These are phyloP conservation scores for Hyaloscypha hepaticicola DNA, from an alignment of 495 filamentous ascomycete genomes.

Conservation along the genomic window DNA sequence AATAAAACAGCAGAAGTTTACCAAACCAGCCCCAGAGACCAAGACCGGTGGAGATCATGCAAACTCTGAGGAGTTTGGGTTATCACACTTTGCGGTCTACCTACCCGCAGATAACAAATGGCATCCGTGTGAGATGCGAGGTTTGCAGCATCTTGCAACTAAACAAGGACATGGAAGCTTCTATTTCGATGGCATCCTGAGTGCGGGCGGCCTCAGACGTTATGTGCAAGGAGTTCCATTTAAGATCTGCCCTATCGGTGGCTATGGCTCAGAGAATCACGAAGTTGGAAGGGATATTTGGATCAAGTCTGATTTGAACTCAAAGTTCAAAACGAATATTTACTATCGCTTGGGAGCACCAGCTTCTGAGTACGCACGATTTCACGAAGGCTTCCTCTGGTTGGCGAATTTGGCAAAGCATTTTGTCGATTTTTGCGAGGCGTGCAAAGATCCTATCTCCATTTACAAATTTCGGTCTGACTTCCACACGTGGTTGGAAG, in stretches of 20 bases:
- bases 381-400: slow-evolving; percentile 62
- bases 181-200: slow-evolving; percentile 61
- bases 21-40: not conserved
- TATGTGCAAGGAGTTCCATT: slow-evolving; percentile 59
- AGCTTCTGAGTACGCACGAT: slow-evolving; percentile 55
- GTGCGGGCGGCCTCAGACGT: slow-evolving; percentile 37
- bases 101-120: slow-evolving; percentile 27
- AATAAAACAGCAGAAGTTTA: not conserved
- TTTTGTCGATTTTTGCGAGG: slow-evolving; percentile 59
- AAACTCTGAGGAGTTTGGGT: slow-evolving; percentile 18
- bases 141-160: slow-evolving; percentile 49
- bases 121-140: slow-evolving; percentile 47
- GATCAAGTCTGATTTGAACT: slow-evolving; percentile 52
- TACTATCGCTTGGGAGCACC: slow-evolving; percentile 63
- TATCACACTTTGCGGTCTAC: slow-evolving; percentile 17
- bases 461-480: slow-evolving; percentile 51
- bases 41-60: not conserved
- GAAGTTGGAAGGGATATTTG: slow-evolving; percentile 55
- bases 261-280: slow-evolving; percentile 53
- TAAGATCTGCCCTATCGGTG: slow-evolving; percentile 58
- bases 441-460: slow-evolving; percentile 36
- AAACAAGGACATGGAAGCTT: slow-evolving; percentile 31
- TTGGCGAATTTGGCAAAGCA: slow-evolving; percentile 65
- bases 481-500: slow-evolving; percentile 55
- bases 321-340: slow-evolving; percentile 39